These are phyloP conservation scores for Colletotrichum kahawae DNA, from an alignment of 2,329 filamentous ascomycete genomes.

Conservation along the genomic window DNA sequence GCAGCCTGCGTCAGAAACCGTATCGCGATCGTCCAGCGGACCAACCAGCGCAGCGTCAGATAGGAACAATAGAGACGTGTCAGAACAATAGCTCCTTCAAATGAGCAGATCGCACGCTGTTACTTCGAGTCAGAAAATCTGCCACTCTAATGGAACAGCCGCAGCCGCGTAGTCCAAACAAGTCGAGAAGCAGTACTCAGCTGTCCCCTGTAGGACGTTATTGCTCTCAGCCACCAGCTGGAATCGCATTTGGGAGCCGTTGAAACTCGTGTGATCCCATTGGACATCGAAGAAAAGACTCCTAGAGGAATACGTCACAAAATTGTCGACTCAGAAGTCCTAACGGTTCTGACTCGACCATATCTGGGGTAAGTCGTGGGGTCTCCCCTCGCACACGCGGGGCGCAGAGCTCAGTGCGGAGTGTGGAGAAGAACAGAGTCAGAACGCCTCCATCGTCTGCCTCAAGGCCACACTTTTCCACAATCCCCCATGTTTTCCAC, in stretches of 20 bases:
- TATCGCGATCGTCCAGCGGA: neutral
- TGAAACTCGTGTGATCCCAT: neutral
- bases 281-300: neutral
- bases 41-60: neutral
- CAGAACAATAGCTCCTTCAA: neutral
- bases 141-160: neutral
- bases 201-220: neutral
- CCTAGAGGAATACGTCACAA: neutral
- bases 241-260: neutral
- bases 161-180: neutral
- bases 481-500: neutral
- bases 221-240: neutral
- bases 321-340: neutral
- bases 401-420: neutral
- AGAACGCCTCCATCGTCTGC: neutral
- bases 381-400: neutral
- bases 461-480: neutral
- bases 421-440: neutral
- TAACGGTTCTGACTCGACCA: neutral
- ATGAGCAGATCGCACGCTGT: neutral
- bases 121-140: slow-evolving; percentile 7
- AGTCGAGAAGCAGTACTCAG: neutral
- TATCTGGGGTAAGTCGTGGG: slow-evolving; percentile 1
- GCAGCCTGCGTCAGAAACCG: neutral
- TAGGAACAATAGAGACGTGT: neutral